A percentile compares a stretch with the other conserved stretches of the same genome.
These are phyloP conservation scores for Lentinus brumalis DNA, from an alignment of 768 basidiomycete species.

Conservation along the genomic window DNA sequence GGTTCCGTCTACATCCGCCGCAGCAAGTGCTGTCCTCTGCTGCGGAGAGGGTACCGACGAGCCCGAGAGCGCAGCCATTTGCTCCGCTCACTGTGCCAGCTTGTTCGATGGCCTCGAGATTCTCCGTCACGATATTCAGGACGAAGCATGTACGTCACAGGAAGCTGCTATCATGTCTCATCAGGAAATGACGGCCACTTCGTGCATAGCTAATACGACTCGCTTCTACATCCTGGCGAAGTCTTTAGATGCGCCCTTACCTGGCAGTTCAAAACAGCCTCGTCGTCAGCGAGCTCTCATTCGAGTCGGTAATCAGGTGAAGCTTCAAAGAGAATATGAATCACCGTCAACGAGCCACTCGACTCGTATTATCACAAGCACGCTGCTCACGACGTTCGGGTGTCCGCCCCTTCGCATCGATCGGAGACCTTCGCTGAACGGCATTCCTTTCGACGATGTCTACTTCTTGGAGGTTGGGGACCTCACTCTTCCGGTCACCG, in stretches of 20 bases:
- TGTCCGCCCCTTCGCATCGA: constrained; percentile 57
- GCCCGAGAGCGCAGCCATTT: constrained; percentile 67
- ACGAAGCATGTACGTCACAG: constrained; percentile 46
- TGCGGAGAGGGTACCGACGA: constrained; percentile 45
- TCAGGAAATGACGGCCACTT: not conserved
- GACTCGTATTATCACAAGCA: constrained; percentile 23
- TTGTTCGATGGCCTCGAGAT: constrained; percentile 66
- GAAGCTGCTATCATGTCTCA: no score
- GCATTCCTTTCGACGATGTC: constrained; percentile 52
- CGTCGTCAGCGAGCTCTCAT: constrained; percentile 39
- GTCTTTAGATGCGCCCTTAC: constrained; percentile 33
- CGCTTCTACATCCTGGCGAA: constrained; percentile 64
- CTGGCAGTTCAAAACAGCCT: constrained; percentile 17
- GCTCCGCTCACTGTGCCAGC: constrained; percentile 62
- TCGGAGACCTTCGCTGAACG: constrained; percentile 55
- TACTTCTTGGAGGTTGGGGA: constrained; percentile 66
- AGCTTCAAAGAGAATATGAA: constrained; percentile 5
- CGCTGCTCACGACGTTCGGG: constrained; percentile 40
- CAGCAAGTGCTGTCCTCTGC: constrained; percentile 50
- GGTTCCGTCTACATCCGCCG: constrained; percentile 73
- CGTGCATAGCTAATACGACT: constrained; percentile 59
- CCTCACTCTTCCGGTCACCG: constrained; percentile 8
- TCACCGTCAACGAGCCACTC: constrained; percentile 6
- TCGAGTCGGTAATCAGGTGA: constrained; percentile 33
- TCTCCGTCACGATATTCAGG: constrained; percentile 64